phyloP scores from a whole-genome alignment of 2,329 filamentous ascomycete genomes.

The Dactylella cylindrospora region DNA sequence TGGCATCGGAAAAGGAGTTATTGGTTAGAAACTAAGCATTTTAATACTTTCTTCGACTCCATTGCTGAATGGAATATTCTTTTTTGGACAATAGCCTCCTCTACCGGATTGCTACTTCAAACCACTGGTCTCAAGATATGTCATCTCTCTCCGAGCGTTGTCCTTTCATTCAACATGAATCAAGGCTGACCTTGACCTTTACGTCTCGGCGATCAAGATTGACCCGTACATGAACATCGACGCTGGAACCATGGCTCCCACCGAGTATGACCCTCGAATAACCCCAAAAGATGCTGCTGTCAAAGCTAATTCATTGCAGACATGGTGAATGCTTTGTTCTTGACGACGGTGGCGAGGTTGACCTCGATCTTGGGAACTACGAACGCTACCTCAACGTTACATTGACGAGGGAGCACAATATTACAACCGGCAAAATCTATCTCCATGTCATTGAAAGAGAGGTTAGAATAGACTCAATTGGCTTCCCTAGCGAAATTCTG shows the following conservation, averaged over 20 bases:
- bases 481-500: not conserved
- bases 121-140: conserved; percentile 75
- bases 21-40: conserved; percentile 56
- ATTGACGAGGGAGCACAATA: conserved; percentile 84
- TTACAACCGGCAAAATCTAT: conserved; percentile 97
- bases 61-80: conserved; percentile 45
- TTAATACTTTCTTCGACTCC: not conserved
- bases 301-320: conserved; percentile 53
- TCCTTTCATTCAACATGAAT: conserved; percentile 28
- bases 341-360: conserved; percentile 76
- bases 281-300: not conserved
- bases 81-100: conserved; percentile 59
- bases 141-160: conserved; percentile 46
- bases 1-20: conserved; percentile 66
- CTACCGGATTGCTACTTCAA: conserved; percentile 74
- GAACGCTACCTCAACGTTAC: conserved; percentile 80
- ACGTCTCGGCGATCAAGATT: conserved; percentile 69
- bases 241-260: conserved; percentile 71
- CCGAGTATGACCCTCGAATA: conserved; percentile 55
- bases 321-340: conserved; percentile 90
- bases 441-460: conserved; percentile 79
- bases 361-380: conserved; percentile 75
- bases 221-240: conserved; percentile 76
- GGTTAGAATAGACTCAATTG: conserved; percentile 43
- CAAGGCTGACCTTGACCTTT: conserved; percentile 49